Conservation (phyloP, 441 rosid species). For the Adansonia gregorii region DNA sequence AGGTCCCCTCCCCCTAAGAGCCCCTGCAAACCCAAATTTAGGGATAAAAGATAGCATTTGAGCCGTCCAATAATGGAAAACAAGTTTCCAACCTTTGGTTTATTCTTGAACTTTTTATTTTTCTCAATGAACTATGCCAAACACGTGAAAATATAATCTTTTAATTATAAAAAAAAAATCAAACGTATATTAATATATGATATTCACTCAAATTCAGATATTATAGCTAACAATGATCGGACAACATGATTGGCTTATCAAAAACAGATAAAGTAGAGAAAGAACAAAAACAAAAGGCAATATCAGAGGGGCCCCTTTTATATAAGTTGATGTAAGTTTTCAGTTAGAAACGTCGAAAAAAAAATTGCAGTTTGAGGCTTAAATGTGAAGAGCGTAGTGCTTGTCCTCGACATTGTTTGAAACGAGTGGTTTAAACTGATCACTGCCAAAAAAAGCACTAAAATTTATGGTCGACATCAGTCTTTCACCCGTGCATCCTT, state of each 20-base stretch:
- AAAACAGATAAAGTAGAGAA: not conserved
- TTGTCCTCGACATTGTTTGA: not conserved
- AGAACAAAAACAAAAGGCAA: not conserved
- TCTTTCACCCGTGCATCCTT: not conserved
- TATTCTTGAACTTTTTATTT: no score
- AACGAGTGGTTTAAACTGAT: not conserved
- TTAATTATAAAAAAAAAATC: no score
- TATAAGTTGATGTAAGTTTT: not conserved
- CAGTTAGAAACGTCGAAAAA: not conserved
- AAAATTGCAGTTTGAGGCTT: slow-evolving; percentile 7
- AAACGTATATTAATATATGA: no score
- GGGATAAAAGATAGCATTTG: not conserved
- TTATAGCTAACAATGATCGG: not conserved
- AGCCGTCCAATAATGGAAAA: not conserved
- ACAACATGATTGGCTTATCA: not conserved
- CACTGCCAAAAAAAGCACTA: not conserved
- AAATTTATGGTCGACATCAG: not conserved
- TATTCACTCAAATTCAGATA: no score
- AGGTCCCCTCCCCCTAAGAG: not conserved
- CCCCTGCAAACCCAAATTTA: not conserved
- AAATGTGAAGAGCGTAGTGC: not conserved
- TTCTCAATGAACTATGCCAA: no score
- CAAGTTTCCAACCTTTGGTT: not conserved
- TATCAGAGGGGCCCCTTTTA: not conserved
- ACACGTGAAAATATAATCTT: no score